Conservation (phyloP, 805 yeast species). For the Ogataea populi-albae region DNA sequence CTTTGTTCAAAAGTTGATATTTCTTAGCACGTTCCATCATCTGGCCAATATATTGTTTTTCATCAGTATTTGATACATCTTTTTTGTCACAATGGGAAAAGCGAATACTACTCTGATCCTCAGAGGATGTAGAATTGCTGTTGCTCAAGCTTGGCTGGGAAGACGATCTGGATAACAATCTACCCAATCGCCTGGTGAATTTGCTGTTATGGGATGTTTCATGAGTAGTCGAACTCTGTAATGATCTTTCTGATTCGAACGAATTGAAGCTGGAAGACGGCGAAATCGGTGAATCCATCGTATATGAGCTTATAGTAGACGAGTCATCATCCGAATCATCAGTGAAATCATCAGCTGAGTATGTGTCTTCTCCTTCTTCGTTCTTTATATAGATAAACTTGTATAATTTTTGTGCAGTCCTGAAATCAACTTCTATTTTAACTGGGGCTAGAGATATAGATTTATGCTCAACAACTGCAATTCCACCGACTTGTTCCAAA, state of each 20-base stretch:
- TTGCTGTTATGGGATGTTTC: slow-evolving; percentile 2
- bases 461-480: slow-evolving; percentile 50
- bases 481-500: slow-evolving; percentile 64
- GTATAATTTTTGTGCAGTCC: slow-evolving; percentile 48
- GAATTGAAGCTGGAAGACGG: slow-evolving; percentile 15
- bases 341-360: slow-evolving; percentile 2
- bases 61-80: slow-evolving; percentile 9
- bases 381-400: slow-evolving; percentile 30
- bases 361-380: slow-evolving; percentile 4
- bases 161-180: slow-evolving; percentile 8
- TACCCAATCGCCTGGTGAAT: slow-evolving; percentile 10
- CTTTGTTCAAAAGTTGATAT: slow-evolving; percentile 38
- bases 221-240: not conserved
- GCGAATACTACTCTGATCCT: slow-evolving; percentile 7
- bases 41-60: slow-evolving; percentile 36
- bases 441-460: slow-evolving; percentile 51
- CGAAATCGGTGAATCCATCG: slow-evolving; percentile 1
- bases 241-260: not conserved
- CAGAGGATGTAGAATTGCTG: not conserved
- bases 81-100: slow-evolving; percentile 4
- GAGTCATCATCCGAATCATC: slow-evolving; percentile 3
- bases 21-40: slow-evolving; percentile 43
- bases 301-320: slow-evolving; percentile 6
- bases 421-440: slow-evolving; percentile 54
- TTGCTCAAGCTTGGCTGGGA: slow-evolving; percentile 1